Base-by-base conservation (phyloP, 2,329 filamentous ascomycete genomes). In the Alternaria sp. region DNA sequence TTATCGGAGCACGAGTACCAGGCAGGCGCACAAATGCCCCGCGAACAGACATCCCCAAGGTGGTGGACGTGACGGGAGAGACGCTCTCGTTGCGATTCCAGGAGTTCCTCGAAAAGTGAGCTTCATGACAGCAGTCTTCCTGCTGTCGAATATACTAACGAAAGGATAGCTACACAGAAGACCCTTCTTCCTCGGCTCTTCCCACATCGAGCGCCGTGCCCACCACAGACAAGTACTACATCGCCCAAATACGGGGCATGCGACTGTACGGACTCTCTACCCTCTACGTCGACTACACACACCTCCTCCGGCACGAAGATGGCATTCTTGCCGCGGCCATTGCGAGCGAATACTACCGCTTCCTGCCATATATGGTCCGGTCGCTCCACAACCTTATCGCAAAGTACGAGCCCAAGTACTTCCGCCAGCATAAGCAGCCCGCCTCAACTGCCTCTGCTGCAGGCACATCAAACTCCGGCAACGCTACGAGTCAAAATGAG, bases 371-470 rank as follows among this genome's bases (percentile, higher is more conserved):
- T 79, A 88, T 99, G 74, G 93, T 92, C 21, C 89, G 91, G 67
- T 94, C 91, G 25, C 84, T 99, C 46, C 93, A 99, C 82, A 96
- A 93, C 75, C 89, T 97, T 81, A 96, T 99, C 72, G 91, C 93
- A 70, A 97, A 97, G 82, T 91, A 97, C 82, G 95, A 97, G 80
- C 93, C 96, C 6, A 87, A 91, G 77, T 99, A 98, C 83, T 98
- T 97, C 83, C 88, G 92, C 72, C 91, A 96, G 75, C 95, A 98
- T 83, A 89, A 93, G 56, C 93, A 97, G 79, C 90, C 93, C 6
- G 91, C 81, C n/a, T 83, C 90, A 3, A 89, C 90, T 50, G 91
- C 91, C 15, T 91, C 91, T 64, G 90, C 88, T 67, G 88, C 91
- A 2, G 90, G 90, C 6, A 90, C 92, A 1, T 88, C 86, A 1